Evolutionary conservation across 1,139 yeast species (phyloP), one percentile per base, ranked within the genome.

Genomic region (Kurtzmaniella quercitrusa): DNA sequence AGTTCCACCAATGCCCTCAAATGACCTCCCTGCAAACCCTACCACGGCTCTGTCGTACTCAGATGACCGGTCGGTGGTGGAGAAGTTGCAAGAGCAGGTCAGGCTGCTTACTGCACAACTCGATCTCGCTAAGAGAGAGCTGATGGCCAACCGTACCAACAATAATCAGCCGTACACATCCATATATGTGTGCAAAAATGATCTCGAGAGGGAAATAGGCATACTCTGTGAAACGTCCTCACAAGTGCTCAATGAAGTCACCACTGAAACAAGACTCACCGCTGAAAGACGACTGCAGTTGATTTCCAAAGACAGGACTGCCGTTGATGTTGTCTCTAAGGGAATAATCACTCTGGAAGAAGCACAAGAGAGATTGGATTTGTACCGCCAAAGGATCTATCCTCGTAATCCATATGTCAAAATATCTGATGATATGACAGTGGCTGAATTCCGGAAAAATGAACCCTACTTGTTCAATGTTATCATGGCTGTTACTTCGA

Each of bases 391-490:
- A 0, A 55, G 56, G 8, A 59, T 82, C 23, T 71, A 71, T 46
- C 53, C 61, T 0, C 53, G 58, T 10, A 75, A 74, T 52, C 88
- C 90, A 2, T 71, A 83, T 40, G 73, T 87, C 15, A 72, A 67
- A 27, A 56, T 86, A 2, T 77, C 81, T 0, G 61, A 56, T 0
- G 63, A 67, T 21, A 47, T 68, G 14, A 60, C 77, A 1, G 70
- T 77, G 2, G 79, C 75, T 14, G 68, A 66, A 16, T 56, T 89
- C 42, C 68, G 82, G 41, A 57, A 57, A 8, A 62, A 71, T 1
- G 73, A 71, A 42, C 95, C 95, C 2, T 68, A 77, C 37, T 60
- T 89, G 40, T 79, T 87, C 51, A 75, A 82, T 41, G 70, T 86
- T 0, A 65, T 88, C 18, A 77, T 89, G 77, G 74, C 87, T 1